Evolutionary conservation across 495 filamentous ascomycete genomes (phyloP), one percentile per base, ranked within the genome.

Genomic region (Achaetomiella virescens): DNA sequence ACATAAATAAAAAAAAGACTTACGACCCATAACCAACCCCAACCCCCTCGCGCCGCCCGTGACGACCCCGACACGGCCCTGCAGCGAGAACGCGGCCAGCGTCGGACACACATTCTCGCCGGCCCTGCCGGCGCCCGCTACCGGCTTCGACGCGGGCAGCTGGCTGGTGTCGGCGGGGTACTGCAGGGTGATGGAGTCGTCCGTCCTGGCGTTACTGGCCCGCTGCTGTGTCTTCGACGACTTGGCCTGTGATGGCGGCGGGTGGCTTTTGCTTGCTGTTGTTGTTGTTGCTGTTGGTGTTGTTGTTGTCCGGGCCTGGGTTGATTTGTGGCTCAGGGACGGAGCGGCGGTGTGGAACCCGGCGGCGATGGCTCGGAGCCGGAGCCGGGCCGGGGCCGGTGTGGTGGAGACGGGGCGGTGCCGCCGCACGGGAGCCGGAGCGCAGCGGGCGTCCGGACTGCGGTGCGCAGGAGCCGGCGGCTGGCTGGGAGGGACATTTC

Each of bases 11-110:
- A 45, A 21, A 20, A 20, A 38, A 20, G 3, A 60, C 58, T 20
- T 24, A 60, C 58, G 90, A 35, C 83, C 86, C 91, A 97, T 96
- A 33, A 95, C 91, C 61, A 96, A 74, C 46, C 90, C 90, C 61
- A 96, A 68, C 5, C 90, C 90, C 61, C 91, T 77, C 37, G 91
- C 90, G 61, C 90, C 91, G 31, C 91, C 91, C 11, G 90, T 95
- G 2, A 96, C 87, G 6, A 95, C 75, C 22, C 77, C 87, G 6
- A 89, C 86, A 62, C 83, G 85, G 24, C 80, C 84, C 68, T 95
- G 86, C 22, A 96, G 75, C 0, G 87, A 89, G 71, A 95, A 95
- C 29, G 81, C 66, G 14, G 74, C 70, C 15, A 78, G 71, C 12
- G 75, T 75, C 1, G 72, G 74, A 45, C 72, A 69, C 43, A 71